phyloP scores from a whole-genome alignment of 768 basidiomycete genomes.

The Suillus lakei region DNA sequence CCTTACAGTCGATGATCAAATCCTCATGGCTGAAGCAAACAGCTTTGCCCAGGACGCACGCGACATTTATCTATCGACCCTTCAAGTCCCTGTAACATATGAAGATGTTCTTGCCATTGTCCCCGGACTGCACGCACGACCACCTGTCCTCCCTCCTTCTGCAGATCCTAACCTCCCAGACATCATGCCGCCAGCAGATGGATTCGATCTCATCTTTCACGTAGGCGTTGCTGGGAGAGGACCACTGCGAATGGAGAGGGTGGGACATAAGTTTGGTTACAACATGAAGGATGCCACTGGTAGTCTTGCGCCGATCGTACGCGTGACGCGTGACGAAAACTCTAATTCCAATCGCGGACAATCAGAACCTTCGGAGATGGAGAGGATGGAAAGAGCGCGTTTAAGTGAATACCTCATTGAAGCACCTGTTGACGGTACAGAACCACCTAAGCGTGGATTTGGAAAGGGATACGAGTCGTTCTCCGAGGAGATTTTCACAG shows the following conservation, averaged over 20 bases:
- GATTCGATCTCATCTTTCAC: constrained; percentile 75
- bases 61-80: constrained; percentile 61
- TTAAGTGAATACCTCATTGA: constrained; percentile 34
- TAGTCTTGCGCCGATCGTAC: constrained; percentile 53
- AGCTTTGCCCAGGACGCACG: constrained; percentile 29
- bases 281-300: constrained; percentile 68
- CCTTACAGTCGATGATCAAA: constrained; percentile 23
- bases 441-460: constrained; percentile 40
- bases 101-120: constrained; percentile 57
- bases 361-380: constrained; percentile 27
- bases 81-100: constrained; percentile 65
- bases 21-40: constrained; percentile 14
- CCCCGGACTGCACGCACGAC: constrained; percentile 63
- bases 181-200: constrained; percentile 47
- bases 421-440: constrained; percentile 29
- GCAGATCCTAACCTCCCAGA: constrained; percentile 42
- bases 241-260: constrained; percentile 62
- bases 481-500: constrained; percentile 40
- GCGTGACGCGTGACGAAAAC: constrained; percentile 31
- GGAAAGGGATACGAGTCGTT: constrained; percentile 42
- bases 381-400: constrained; percentile 34
- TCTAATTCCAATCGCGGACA: constrained; percentile 16
- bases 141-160: constrained; percentile 52
- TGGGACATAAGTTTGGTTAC: constrained; percentile 72
- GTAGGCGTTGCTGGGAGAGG: constrained; percentile 72